phyloP scores from a whole-genome alignment of 2,329 filamentous ascomycete species.

The Lasiodiplodia sp. region DNA sequence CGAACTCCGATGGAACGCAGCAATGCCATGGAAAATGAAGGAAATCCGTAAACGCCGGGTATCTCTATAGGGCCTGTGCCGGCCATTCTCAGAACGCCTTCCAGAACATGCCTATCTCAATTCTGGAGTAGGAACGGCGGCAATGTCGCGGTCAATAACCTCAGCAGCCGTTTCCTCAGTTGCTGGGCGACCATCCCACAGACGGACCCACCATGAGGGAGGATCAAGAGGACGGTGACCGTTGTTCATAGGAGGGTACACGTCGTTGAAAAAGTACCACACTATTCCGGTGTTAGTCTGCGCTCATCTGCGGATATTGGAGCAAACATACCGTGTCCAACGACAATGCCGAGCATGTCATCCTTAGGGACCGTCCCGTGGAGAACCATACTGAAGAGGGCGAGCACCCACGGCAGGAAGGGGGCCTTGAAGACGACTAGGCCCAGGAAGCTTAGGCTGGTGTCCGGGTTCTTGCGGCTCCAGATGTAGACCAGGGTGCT shows the following conservation, averaged over 20 bases:
- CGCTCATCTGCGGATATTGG: constrained; percentile 27
- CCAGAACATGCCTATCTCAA: constrained; percentile 9
- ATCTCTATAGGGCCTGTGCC: constrained; percentile 4
- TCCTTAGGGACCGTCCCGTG: constrained; percentile 92
- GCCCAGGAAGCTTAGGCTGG: constrained; percentile 83
- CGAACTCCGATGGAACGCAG: not conserved
- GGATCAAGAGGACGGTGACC: constrained; percentile 87
- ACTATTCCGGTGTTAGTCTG: constrained; percentile 53
- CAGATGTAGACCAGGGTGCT: constrained; percentile 97
- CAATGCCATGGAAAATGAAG: not conserved
- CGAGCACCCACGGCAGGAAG: constrained; percentile 94
- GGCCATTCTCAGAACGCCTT: constrained; percentile 4
- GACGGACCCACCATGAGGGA: constrained; percentile 84
- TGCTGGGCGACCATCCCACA: constrained; percentile 68
- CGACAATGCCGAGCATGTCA: constrained; percentile 92
- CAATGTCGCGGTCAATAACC: constrained; percentile 27
- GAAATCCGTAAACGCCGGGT: constrained; percentile 19
- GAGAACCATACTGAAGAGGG: constrained; percentile 90
- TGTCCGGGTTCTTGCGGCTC: constrained; percentile 93
- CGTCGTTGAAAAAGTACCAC: constrained; percentile 98
- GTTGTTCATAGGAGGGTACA: constrained; percentile 89
- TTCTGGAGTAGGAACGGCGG: constrained; percentile 22
- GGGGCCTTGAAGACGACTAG: constrained; percentile 91
- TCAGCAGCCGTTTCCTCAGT: constrained; percentile 23
- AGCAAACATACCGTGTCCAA: constrained; percentile 72